phyloP scores from a whole-genome alignment of 2,329 filamentous ascomycete species.

The Purpureocillium lavendulum region DNA sequence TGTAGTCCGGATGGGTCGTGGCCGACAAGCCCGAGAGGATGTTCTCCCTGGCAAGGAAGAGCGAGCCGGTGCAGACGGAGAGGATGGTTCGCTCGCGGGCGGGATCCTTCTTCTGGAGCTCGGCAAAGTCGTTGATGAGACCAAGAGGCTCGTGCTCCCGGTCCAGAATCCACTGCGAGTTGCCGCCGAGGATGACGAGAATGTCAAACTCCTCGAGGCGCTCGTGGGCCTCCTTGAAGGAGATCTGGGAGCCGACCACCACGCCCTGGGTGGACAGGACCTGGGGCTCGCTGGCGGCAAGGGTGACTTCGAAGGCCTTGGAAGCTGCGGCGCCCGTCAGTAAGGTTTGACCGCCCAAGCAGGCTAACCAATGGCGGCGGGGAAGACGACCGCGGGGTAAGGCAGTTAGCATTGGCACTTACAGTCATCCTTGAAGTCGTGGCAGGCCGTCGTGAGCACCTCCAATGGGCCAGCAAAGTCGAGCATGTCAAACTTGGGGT shows the following conservation, averaged over 20 bases:
- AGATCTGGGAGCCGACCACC: slow-evolving; percentile 64
- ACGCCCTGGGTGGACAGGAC: slow-evolving; percentile 55
- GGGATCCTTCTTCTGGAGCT: slow-evolving; percentile 73
- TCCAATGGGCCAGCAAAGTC: slow-evolving; percentile 50
- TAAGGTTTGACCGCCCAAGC: not conserved
- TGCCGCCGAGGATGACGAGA: slow-evolving; percentile 69
- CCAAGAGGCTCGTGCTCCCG: slow-evolving; percentile 59
- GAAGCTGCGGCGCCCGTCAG: slow-evolving; percentile 27
- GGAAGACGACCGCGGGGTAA: too few species aligned
- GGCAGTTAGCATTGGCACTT: too few species aligned
- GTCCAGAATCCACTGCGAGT: slow-evolving; percentile 55
- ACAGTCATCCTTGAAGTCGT: slow-evolving; percentile 46
- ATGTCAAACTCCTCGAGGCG: slow-evolving; percentile 70
- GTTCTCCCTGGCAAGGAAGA: slow-evolving; percentile 69
- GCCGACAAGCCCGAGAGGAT: slow-evolving; percentile 71
- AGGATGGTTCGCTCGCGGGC: slow-evolving; percentile 73
- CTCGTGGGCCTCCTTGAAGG: slow-evolving; percentile 70
- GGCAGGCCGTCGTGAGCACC: slow-evolving; percentile 40
- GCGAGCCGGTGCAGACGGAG: slow-evolving; percentile 70
- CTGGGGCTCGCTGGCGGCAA: slow-evolving; percentile 44
- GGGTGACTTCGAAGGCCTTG: slow-evolving; percentile 51
- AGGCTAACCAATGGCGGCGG: not conserved
- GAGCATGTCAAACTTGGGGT: slow-evolving; percentile 50
- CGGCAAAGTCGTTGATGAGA: slow-evolving; percentile 68
- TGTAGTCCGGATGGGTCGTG: slow-evolving; percentile 73